These are phyloP conservation scores for Rosa hybrid DNA, from an alignment of 331 rosid genomes.

Conservation along the genomic window DNA sequence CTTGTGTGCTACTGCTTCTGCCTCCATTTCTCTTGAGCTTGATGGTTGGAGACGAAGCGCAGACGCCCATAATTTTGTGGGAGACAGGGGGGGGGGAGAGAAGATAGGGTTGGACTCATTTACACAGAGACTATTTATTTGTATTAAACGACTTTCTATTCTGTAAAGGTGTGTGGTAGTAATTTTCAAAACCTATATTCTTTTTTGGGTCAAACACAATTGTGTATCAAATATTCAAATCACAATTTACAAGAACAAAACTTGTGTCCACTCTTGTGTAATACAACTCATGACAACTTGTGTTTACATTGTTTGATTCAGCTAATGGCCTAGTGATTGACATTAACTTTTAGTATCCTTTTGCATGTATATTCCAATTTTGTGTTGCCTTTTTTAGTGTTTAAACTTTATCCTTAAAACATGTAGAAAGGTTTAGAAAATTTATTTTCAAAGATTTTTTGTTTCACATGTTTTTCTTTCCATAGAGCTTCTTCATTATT, in stretches of 20 bases:
- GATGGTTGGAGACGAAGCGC: constrained; percentile 42
- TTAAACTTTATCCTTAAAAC: background rate
- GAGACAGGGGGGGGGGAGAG: background rate
- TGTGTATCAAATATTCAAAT: background rate
- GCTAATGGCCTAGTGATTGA: background rate
- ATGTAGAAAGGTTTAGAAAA: background rate
- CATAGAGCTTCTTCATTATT: no score
- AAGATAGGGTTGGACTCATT: background rate
- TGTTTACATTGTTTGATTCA: background rate
- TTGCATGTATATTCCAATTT: background rate
- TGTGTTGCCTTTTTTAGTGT: background rate
- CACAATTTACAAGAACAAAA: background rate
- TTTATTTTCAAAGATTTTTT: no score
- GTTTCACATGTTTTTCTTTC: no score
- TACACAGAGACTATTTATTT: background rate
- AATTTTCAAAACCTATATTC: background rate
- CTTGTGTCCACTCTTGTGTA: background rate
- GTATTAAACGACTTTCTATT: background rate
- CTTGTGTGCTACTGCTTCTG: constrained; percentile 7
- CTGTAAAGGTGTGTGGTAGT: background rate
- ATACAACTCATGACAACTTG: background rate
- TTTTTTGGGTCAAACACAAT: background rate
- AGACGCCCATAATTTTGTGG: constrained; percentile 50
- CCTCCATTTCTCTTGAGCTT: background rate
- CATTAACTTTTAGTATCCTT: background rate